Conservation (phyloP, 345 rosid species). For the Fremontodendron californicum region DNA sequence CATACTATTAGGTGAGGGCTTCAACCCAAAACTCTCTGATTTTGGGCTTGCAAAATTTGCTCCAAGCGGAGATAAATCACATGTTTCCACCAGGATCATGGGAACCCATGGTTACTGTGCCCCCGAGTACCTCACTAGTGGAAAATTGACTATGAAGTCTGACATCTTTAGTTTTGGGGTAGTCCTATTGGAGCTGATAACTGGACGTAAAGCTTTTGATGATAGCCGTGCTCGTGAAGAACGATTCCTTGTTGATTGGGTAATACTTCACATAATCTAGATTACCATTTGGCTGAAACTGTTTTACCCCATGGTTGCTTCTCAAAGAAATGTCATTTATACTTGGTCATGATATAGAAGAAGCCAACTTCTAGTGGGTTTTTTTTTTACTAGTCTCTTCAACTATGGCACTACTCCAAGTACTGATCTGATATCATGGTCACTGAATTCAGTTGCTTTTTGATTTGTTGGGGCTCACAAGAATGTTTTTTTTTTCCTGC, state of each 20-base stretch:
- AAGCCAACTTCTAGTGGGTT: neutral
- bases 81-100: conserved; percentile 68
- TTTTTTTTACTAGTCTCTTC: neutral
- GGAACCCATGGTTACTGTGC: conserved; percentile 79
- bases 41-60: conserved; percentile 78
- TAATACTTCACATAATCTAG: conserved; percentile 19
- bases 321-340: neutral
- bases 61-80: conserved; percentile 48
- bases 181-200: conserved; percentile 60
- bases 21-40: conserved; percentile 59
- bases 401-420: neutral
- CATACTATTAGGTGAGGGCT: conserved; percentile 46
- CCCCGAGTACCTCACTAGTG: conserved; percentile 58
- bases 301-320: neutral
- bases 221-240: conserved; percentile 22
- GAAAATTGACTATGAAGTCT: conserved; percentile 49
- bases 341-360: neutral
- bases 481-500: no score
- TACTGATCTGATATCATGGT: neutral
- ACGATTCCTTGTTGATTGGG: conserved; percentile 52
- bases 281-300: neutral
- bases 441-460: neutral
- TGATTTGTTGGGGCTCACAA: no score
- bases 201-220: conserved; percentile 49
- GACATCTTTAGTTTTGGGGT: conserved; percentile 73